Evolutionary conservation across 2,329 filamentous ascomycete genomes (phyloP), one percentile per base, ranked within the genome.

Genomic region (Cercospora sojina): DNA sequence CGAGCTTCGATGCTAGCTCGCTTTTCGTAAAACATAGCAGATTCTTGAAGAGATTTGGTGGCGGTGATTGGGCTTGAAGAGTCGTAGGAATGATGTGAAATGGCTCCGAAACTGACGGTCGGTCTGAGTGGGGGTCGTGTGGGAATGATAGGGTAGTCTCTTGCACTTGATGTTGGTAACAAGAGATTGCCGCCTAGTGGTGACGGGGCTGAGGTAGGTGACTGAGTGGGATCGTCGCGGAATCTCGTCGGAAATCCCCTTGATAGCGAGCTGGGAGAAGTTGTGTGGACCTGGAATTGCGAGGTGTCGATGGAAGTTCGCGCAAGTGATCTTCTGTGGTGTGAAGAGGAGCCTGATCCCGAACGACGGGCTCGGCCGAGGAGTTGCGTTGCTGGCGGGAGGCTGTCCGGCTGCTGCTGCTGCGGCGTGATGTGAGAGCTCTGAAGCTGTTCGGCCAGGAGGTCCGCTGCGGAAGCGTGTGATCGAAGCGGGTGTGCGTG

Each of bases 191-290:
- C 20, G 31, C 1, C 8, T 13, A 41, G 32, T 9, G 43, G 7
- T 41, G 47, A 27, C 60, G 62, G 18, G 53, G 57, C 9, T 63
- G 63, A 16, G 47, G 31, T 7, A 63, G 53, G 57, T 61, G 58
- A 27, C 61, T 60, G 12, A 55, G 63, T 1, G 71, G 70, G 35
- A 74, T 62, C 27, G 70, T 74, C 35, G 67, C 67, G 43, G 72
- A 71, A 57, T 70, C 72, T 49, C 67, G 66, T 43, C 70, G 67
- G 27, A 67, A 68, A 27, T 56, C 51, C 51, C 66, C 65, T 35
- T 43, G 38, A 27, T 38, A 51, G 16, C 58, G 60, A 16, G 61
- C 13, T 29, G 51, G 51, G 51, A 67, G 64, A 47, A 62, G 53
- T 27, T 53, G 57, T 47, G 13, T 49, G 5, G 51, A 62, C 41